A percentile compares a stretch with the other conserved stretches of the same genome.
Evolutionary conservation across 2,329 filamentous ascomycete species (phyloP).

Genomic region (Hyphodiscus sp.): DNA sequence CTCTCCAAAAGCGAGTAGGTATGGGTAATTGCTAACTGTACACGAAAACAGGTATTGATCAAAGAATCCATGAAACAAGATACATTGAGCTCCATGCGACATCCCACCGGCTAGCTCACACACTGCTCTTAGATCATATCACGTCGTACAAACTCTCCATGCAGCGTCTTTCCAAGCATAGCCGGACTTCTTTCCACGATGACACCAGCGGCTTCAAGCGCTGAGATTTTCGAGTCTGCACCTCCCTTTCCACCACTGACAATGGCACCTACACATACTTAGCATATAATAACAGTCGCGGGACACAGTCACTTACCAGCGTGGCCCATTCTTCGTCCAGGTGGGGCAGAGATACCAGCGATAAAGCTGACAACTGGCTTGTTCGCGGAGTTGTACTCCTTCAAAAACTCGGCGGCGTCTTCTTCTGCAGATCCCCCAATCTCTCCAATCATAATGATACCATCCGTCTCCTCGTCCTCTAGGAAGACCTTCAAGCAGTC

Average conservation of each 20-base stretch:
- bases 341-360: slow-evolving; percentile 93
- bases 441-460: slow-evolving; percentile 99
- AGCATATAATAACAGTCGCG: slow-evolving; percentile 4
- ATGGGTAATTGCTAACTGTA: slow-evolving; percentile 30
- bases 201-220: slow-evolving; percentile 87
- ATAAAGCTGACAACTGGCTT: slow-evolving; percentile 99
- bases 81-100: slow-evolving; percentile 26
- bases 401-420: slow-evolving; percentile 94
- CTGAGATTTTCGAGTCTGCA: slow-evolving; percentile 95
- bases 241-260: slow-evolving; percentile 96
- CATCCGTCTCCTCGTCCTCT: slow-evolving; percentile 91
- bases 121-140: slow-evolving; percentile 69
- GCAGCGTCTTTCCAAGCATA: slow-evolving; percentile 83
- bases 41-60: slow-evolving; percentile 29
- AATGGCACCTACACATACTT: slow-evolving; percentile 57
- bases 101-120: slow-evolving; percentile 23
- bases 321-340: slow-evolving; percentile 96
- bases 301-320: slow-evolving; percentile 53
- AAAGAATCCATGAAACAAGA: slow-evolving; percentile 22
- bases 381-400: slow-evolving; percentile 81
- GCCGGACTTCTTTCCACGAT: slow-evolving; percentile 95
- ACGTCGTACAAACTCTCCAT: slow-evolving; percentile 91
- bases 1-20: slow-evolving; percentile 6
- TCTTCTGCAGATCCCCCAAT: slow-evolving; percentile 97
- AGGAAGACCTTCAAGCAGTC: slow-evolving; percentile 98